Base-by-base conservation (phyloP, 129 eudicot species). In the Dittrichia graveolens region DNA sequence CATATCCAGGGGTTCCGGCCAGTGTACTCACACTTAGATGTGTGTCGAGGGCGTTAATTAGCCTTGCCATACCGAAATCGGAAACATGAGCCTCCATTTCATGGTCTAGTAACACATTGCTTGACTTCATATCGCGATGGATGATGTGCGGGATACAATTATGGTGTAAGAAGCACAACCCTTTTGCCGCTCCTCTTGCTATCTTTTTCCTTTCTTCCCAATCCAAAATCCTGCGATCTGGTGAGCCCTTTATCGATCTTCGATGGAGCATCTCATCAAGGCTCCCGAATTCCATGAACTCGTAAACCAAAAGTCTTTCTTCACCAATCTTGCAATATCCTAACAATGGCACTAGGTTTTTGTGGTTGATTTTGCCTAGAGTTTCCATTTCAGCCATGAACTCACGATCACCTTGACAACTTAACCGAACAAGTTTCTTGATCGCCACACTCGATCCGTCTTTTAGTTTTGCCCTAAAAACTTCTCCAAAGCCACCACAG, bases 301-400 rank as follows among this genome's bases (percentile, higher is more conserved):
- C 96, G 13, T 91, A 88, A 3, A 91, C 96, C 31, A 91, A 79
- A 38, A 88, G 93, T 47, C 96, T 71, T 52, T 88, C 96, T 58
- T 88, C 93, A 2, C 96, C 96, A 24, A 88, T 81, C 74, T 88
- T 88, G 83, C 96, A 88, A 71, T 91, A 88, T 12, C 93, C 97
- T 55, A 91, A 66, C 14, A 91, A 68, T 0, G 97, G 97, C 8
- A 91, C 96, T 0, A 91, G 93, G 68, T 91, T 91, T 62, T 73
- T 78, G 72, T 91, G 97, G 78, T 88, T 91, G 83, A 91, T 91
- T 76, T 91, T 88, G 39, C 97, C 96, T 8, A 88, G 67, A 0
- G 96, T 91, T 68, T 91, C 96, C 96, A 91, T 88, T 61, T 91
- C 97, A 0, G 97, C 96, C 89, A 84, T 91, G 89, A 91, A 88